Evolutionary conservation across 1,284 basidiomycete genomes (phyloP).

Genomic region (Wallemia mellicola): DNA sequence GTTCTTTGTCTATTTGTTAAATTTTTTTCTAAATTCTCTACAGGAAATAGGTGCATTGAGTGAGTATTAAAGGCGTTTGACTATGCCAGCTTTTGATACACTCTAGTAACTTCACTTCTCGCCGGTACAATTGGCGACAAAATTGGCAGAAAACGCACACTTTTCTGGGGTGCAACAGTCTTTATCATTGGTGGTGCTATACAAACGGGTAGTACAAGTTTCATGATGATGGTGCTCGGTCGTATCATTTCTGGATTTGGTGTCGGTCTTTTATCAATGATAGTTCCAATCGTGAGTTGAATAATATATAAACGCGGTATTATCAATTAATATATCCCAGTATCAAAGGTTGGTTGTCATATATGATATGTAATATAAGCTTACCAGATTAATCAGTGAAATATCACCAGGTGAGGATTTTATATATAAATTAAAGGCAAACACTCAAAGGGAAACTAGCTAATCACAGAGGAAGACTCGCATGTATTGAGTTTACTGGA

Average conservation of each 20-base stretch:
- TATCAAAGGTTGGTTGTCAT: not conserved
- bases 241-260: conserved; percentile 70
- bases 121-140: conserved; percentile 65
- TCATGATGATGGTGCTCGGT: conserved; percentile 58
- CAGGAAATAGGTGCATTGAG: conserved; percentile 66
- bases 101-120: conserved; percentile 53
- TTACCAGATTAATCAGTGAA: conserved; percentile 22
- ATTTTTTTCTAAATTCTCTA: not conserved
- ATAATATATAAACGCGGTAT: not conserved
- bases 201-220: conserved; percentile 64
- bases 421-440: no score
- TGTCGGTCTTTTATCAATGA: conserved; percentile 67
- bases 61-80: conserved; percentile 17
- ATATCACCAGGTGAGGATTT: conserved; percentile 43
- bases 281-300: conserved; percentile 5
- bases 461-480: conserved; percentile 48
- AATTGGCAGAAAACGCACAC: conserved; percentile 58
- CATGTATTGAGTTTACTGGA: conserved; percentile 88
- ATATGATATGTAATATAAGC: not conserved
- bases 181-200: conserved; percentile 69
- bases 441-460: no score
- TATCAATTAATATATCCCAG: not conserved
- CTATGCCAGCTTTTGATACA: not conserved
- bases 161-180: conserved; percentile 56
- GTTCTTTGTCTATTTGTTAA: not conserved